These are phyloP conservation scores for Leishmania tarentolae DNA, from an alignment of 208 protist genomes.

Conservation along the genomic window DNA sequence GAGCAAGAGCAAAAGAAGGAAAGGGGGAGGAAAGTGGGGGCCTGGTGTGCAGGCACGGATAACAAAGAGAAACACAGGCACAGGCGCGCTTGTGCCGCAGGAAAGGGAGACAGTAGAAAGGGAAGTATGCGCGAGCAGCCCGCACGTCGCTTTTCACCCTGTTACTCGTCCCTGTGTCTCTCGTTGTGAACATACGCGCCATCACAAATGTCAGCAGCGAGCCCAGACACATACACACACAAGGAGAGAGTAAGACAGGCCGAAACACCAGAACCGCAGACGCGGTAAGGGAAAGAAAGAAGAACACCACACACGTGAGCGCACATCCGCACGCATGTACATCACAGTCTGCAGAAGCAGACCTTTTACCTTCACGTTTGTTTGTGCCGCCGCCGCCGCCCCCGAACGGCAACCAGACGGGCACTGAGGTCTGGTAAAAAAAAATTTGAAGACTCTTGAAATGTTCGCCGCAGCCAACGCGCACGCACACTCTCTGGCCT, in stretches of 20 bases:
- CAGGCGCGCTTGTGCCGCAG: background rate
- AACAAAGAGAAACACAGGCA: background rate
- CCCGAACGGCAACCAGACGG: background rate
- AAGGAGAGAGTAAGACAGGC: background rate
- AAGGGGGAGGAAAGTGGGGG: background rate
- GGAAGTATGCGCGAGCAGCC: background rate
- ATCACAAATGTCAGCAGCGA: background rate
- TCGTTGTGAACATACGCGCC: background rate
- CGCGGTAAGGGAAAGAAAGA: background rate
- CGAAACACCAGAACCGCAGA: background rate
- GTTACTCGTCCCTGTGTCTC: background rate
- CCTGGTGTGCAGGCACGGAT: background rate
- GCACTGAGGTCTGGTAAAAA: background rate
- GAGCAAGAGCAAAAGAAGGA: background rate
- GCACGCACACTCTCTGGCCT: background rate
- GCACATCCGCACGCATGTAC: background rate
- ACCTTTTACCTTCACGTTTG: background rate
- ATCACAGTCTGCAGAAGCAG: background rate
- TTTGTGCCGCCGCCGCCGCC: background rate
- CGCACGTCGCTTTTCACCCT: background rate
- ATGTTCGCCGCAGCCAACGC: background rate
- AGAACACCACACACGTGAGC: background rate
- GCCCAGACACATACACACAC: background rate
- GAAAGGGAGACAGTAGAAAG: background rate
- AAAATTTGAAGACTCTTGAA: background rate